phyloP scores from a whole-genome alignment of 495 filamentous ascomycete species.

The Chlorociboria aeruginascens region DNA sequence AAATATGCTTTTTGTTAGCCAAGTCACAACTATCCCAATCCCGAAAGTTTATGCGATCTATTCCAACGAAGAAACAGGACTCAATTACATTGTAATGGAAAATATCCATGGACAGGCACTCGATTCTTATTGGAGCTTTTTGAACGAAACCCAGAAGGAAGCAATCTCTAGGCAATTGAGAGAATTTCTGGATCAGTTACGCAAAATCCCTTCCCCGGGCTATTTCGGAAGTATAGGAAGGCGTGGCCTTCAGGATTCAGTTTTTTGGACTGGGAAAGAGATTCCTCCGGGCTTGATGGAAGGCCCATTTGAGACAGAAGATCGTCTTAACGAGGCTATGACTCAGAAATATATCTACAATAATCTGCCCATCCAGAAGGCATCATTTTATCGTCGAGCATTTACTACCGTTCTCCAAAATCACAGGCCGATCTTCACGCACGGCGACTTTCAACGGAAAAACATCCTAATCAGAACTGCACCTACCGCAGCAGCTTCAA shows the following conservation, averaged over 20 bases:
- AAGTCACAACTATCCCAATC: conserved; percentile 22
- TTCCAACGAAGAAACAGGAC: neutral
- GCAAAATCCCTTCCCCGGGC: too few relatives aligned
- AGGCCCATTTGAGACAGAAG: too few relatives aligned
- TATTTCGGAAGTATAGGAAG: too few relatives aligned
- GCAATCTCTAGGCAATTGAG: too few relatives aligned
- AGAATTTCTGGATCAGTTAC: too few relatives aligned
- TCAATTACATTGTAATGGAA: conserved; percentile 30
- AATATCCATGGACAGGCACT: conserved; percentile 25
- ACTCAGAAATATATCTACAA: conserved; percentile 22
- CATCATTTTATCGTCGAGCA: conserved; percentile 24
- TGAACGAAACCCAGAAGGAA: conserved; percentile 17
- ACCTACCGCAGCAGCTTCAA: neutral
- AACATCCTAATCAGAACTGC: conserved; percentile 22
- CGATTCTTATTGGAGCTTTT: conserved; percentile 20
- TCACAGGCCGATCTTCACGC: conserved; percentile 16
- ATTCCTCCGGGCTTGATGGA: too few relatives aligned
- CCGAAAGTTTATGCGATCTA: conserved; percentile 25
- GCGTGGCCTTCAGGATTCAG: too few relatives aligned
- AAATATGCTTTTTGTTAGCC: conserved; percentile 27
- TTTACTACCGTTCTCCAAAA: conserved; percentile 19
- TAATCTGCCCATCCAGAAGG: conserved; percentile 18
- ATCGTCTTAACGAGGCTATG: too few relatives aligned
- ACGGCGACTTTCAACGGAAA: conserved; percentile 24
- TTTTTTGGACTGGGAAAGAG: too few relatives aligned